phyloP scores from a whole-genome alignment of 2,329 filamentous ascomycete genomes.

The Colletotrichum falcatum region DNA sequence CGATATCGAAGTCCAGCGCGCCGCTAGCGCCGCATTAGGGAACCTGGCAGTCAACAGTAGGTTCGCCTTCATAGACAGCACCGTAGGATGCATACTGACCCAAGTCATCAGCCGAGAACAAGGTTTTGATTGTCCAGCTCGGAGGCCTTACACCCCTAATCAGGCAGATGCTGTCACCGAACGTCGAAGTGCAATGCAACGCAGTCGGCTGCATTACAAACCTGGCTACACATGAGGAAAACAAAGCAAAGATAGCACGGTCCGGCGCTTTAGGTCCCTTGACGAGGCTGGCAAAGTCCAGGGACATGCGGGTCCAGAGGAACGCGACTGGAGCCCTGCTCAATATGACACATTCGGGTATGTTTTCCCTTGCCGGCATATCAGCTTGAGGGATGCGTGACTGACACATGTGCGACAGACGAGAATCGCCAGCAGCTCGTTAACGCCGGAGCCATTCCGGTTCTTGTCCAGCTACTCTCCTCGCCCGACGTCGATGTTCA shows the following conservation, averaged over 20 bases:
- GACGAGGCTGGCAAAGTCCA: constrained; percentile 93
- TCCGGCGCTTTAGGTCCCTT: constrained; percentile 93
- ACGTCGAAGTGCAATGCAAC: constrained; percentile 99
- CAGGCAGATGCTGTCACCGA: constrained; percentile 96
- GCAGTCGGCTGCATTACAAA: constrained; percentile 99
- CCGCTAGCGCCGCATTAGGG: constrained; percentile 93
- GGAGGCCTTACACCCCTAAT: constrained; percentile 92
- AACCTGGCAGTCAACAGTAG: constrained; percentile 97
- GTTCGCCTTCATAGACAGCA: constrained; percentile 48
- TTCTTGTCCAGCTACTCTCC: constrained; percentile 92
- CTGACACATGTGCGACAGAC: constrained; percentile 65
- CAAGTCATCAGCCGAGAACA: constrained; percentile 84
- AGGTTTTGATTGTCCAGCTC: constrained; percentile 93
- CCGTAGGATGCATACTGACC: constrained; percentile 13
- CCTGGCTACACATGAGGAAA: constrained; percentile 96
- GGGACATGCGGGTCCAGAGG: constrained; percentile 97
- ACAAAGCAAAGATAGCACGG: constrained; percentile 97
- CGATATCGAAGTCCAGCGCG: constrained; percentile 96
- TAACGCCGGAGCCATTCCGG: constrained; percentile 96
- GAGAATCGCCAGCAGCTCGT: constrained; percentile 98
- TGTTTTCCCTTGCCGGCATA: constrained; percentile 45
- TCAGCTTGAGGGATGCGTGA: not conserved
- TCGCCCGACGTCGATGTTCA: constrained; percentile 97
- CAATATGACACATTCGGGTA: constrained; percentile 99
- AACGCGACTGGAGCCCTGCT: constrained; percentile 96